Evolutionary conservation across 169 alveolate genomes (phyloP).

Genomic region (Blepharisma undulans): DNA sequence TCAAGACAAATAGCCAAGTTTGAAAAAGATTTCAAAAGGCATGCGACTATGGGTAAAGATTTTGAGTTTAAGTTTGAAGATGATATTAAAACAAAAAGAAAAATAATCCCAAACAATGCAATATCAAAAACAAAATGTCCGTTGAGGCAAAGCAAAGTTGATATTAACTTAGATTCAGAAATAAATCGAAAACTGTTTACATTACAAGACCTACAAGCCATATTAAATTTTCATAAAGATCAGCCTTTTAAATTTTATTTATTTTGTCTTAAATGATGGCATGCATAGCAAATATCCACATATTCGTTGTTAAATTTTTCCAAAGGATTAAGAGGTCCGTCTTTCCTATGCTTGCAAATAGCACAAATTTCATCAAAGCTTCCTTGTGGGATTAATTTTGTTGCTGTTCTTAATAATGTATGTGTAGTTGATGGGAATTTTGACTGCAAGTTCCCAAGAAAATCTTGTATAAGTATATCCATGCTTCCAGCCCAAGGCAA

Average conservation of each 20-base stretch:
- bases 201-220: neutral
- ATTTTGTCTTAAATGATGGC: neutral
- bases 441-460: neutral
- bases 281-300: neutral
- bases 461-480: constrained; percentile 5
- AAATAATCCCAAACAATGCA: too few species aligned
- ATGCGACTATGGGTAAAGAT: neutral
- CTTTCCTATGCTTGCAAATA: neutral
- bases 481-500: neutral
- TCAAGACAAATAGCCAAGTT: neutral
- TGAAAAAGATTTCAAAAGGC: neutral
- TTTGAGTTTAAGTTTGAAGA: neutral
- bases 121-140: neutral
- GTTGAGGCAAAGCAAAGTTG: neutral
- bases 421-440: constrained; percentile 34
- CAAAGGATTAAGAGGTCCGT: neutral
- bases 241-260: neutral
- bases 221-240: neutral
- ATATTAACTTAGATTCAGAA: too few species aligned
- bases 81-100: neutral
- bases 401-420: constrained; percentile 20
- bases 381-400: constrained; percentile 1
- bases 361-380: neutral
- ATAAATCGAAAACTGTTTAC: neutral
- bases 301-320: neutral